These are phyloP conservation scores for Mucor racemosus DNA, from an alignment of 371 early-diverging fungal species.

Conservation along the genomic window DNA sequence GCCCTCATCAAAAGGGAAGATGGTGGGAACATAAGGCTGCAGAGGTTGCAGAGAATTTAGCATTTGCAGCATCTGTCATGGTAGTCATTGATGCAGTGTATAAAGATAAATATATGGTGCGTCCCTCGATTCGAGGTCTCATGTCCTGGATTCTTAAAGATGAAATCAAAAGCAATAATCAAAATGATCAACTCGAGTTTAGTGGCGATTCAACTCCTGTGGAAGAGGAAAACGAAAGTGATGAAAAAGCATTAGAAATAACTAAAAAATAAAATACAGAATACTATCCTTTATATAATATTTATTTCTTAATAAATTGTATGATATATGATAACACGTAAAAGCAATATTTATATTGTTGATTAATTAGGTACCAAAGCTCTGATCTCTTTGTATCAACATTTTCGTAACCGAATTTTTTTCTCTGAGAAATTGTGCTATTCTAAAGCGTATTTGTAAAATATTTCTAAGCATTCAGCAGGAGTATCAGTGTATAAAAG, in stretches of 20 bases:
- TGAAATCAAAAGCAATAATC: slow-evolving; percentile 27
- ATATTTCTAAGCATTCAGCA: no score
- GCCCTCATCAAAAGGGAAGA: slow-evolving; percentile 40
- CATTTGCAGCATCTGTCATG: slow-evolving; percentile 48
- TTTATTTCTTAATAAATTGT: neutral
- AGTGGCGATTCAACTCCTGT: slow-evolving; percentile 9
- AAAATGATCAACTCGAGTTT: neutral
- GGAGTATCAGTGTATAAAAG: no score
- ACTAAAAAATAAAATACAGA: neutral
- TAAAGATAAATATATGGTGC: slow-evolving; percentile 50
- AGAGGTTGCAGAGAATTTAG: slow-evolving; percentile 37
- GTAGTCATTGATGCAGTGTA: slow-evolving; percentile 48
- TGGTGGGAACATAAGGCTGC: slow-evolving; percentile 43
- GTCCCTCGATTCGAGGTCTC: slow-evolving; percentile 56
- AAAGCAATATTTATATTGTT: no score
- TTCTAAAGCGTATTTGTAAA: no score
- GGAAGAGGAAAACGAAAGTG: slow-evolving; percentile 14
- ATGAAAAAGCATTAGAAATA: slow-evolving; percentile 9
- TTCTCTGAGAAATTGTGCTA: no score
- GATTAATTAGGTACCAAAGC: no score
- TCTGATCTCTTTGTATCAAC: no score
- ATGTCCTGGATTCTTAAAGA: slow-evolving; percentile 59
- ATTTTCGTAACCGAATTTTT: no score
- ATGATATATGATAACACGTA: no score
- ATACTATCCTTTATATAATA: no score